Evolutionary conservation across 164 flowering plant species (phyloP).

Genomic region (Pachysandra terminalis): DNA sequence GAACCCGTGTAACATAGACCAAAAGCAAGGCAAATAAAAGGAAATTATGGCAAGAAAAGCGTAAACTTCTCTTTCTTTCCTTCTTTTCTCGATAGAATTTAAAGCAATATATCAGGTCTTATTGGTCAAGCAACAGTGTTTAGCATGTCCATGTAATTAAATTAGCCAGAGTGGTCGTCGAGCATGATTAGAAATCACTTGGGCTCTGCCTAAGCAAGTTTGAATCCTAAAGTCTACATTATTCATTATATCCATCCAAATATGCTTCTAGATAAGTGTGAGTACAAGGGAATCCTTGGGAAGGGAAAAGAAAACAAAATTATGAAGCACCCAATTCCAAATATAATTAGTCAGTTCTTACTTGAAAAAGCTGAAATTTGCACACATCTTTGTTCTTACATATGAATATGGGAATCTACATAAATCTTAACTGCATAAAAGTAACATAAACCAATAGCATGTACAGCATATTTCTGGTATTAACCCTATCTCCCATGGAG

Average conservation of each 20-base stretch:
- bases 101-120: background rate
- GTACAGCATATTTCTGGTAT: background rate
- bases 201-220: background rate
- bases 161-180: background rate
- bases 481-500: too few relatives aligned
- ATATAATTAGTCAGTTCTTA: too few relatives aligned
- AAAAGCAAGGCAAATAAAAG: too few relatives aligned
- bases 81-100: too few relatives aligned
- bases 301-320: background rate
- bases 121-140: background rate
- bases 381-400: background rate
- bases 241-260: background rate
- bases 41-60: background rate
- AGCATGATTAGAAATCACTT: background rate
- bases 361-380: background rate
- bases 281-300: background rate
- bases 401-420: background rate
- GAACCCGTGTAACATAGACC: too few relatives aligned
- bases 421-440: background rate
- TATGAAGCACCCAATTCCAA: too few relatives aligned
- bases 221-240: too few relatives aligned
- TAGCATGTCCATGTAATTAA: background rate
- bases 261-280: background rate
- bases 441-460: background rate
- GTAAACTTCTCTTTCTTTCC: background rate